phyloP scores from a whole-genome alignment of 306 rosid genomes.

The Cyamopsis tetragonoloba region DNA sequence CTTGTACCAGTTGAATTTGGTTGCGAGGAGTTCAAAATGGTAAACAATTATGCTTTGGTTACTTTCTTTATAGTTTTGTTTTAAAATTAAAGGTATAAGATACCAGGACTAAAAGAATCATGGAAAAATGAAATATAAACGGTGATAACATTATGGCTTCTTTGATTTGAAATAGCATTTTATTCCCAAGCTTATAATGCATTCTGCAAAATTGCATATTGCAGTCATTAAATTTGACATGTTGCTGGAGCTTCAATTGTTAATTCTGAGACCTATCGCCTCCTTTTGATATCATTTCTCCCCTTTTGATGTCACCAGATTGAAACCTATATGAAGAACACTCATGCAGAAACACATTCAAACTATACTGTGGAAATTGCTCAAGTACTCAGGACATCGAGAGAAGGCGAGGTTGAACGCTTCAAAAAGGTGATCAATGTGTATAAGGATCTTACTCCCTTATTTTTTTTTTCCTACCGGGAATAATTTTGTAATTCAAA shows the following conservation, averaged over 20 bases:
- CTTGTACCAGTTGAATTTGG: slow-evolving; percentile 55
- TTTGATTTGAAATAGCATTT: slow-evolving; percentile 8
- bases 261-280: slow-evolving; percentile 1
- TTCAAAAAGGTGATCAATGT: slow-evolving; percentile 60
- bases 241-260: slow-evolving; percentile 8
- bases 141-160: neutral
- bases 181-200: neutral
- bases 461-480: neutral
- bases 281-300: neutral
- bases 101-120: neutral
- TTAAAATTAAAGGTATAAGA: neutral
- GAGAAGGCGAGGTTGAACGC: slow-evolving; percentile 68
- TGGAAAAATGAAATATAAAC: slow-evolving; percentile 1
- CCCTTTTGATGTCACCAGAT: slow-evolving; percentile 47
- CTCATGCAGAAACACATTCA: slow-evolving; percentile 92
- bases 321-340: slow-evolving; percentile 69
- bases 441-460: neutral
- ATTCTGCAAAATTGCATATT: neutral
- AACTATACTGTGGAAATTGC: slow-evolving; percentile 63
- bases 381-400: slow-evolving; percentile 65
- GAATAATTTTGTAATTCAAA: neutral
- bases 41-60: slow-evolving; percentile 27
- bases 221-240: neutral
- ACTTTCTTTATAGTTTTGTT: neutral
- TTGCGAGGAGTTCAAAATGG: slow-evolving; percentile 74